A percentile compares a stretch with the other conserved stretches of the same genome.
Evolutionary conservation across 2,329 filamentous ascomycete genomes (phyloP).

Genomic region (Plenodomus biglobosus): DNA sequence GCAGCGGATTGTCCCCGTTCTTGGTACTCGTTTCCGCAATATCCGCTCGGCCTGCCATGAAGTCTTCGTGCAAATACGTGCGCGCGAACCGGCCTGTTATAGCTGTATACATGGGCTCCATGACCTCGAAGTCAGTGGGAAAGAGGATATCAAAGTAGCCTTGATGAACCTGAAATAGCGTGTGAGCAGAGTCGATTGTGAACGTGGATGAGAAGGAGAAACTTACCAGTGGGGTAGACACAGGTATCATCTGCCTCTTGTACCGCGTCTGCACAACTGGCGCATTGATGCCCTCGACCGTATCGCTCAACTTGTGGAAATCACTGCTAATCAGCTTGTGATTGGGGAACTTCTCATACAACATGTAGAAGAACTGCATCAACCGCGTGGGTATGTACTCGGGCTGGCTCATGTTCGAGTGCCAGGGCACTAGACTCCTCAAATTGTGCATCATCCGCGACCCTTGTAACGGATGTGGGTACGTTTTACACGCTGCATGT

Average conservation of each 20-base stretch:
- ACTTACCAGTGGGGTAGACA: slow-evolving; percentile 83
- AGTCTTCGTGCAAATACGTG: slow-evolving; percentile 84
- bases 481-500: slow-evolving; percentile 66
- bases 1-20: slow-evolving; percentile 88
- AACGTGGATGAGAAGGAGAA: background rate
- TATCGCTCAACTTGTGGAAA: slow-evolving; percentile 82
- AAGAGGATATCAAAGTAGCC: slow-evolving; percentile 99
- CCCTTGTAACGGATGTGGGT: slow-evolving; percentile 63
- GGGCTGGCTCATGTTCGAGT: slow-evolving; percentile 73
- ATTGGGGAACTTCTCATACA: slow-evolving; percentile 83
- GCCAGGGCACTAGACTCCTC: slow-evolving; percentile 66
- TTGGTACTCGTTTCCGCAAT: slow-evolving; percentile 84
- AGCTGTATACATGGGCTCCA: slow-evolving; percentile 88
- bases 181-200: slow-evolving; percentile 1
- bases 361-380: slow-evolving; percentile 95
- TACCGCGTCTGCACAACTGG: slow-evolving; percentile 97
- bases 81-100: slow-evolving; percentile 90
- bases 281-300: slow-evolving; percentile 81
- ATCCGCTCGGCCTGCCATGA: slow-evolving; percentile 86
- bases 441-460: slow-evolving; percentile 62
- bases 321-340: slow-evolving; percentile 89
- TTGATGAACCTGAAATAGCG: slow-evolving; percentile 75
- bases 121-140: slow-evolving; percentile 88
- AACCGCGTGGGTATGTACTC: slow-evolving; percentile 94
- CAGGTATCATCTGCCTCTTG: slow-evolving; percentile 81